Conservation (phyloP, 2,329 filamentous ascomycete species). For the Lizonia empirigonia region DNA sequence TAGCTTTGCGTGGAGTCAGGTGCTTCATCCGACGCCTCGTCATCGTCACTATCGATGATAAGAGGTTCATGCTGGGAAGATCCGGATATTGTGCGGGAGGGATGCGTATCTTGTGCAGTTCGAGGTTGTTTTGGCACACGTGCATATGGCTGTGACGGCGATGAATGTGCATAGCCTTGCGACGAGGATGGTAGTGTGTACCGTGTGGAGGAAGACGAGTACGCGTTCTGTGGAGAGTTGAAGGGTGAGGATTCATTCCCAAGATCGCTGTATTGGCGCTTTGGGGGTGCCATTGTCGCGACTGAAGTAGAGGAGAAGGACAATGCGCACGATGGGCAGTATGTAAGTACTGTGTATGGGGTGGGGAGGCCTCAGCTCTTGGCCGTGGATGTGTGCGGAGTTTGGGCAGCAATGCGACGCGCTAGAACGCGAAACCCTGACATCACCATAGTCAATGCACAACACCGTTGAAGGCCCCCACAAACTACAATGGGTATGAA, state of each 20-base stretch:
- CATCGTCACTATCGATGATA: slow-evolving; percentile 36
- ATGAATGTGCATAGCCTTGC: slow-evolving; percentile 13
- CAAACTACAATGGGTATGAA: too few relatives aligned
- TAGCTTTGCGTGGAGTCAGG: slow-evolving; percentile 34
- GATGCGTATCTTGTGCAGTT: slow-evolving; percentile 18
- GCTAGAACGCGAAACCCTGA: slow-evolving; percentile 31
- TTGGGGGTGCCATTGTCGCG: slow-evolving; percentile 18
- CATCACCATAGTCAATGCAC: slow-evolving; percentile 5
- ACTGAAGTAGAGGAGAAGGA: background rate
- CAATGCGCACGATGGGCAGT: background rate
- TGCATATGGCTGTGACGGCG: slow-evolving; percentile 1
- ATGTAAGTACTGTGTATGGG: slow-evolving; percentile 2
- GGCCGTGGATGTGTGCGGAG: background rate
- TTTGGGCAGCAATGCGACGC: slow-evolving; percentile 10
- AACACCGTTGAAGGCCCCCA: background rate
- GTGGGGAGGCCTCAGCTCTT: background rate
- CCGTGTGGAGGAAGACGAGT: slow-evolving; percentile 23
- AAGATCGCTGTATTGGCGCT: slow-evolving; percentile 16
- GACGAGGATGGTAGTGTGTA: slow-evolving; percentile 26
- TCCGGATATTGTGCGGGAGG: slow-evolving; percentile 22
- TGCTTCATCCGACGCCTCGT: slow-evolving; percentile 39
- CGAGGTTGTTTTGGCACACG: slow-evolving; percentile 38
- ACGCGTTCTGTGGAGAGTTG: slow-evolving; percentile 31
- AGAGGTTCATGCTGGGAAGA: slow-evolving; percentile 36
- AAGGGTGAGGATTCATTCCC: slow-evolving; percentile 7